Base-by-base conservation (phyloP, 2,329 filamentous ascomycete species). In the Juglanconis juglandina region DNA sequence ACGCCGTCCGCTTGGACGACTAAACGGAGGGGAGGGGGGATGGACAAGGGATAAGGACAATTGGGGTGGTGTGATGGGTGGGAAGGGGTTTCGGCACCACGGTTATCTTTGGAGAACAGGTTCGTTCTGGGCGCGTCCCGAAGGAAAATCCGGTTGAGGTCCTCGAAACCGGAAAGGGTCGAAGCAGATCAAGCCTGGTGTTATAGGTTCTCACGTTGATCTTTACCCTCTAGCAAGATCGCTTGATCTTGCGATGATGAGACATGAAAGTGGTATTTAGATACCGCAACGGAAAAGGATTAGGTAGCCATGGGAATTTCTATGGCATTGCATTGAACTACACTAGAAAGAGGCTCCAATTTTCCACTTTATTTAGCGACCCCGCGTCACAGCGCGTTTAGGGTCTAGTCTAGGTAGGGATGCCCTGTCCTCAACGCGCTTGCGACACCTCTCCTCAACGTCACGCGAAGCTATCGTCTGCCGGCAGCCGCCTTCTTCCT, bases 1-100 rank as follows among this genome's bases (percentile, higher is more conserved):
- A 88, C 66, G 85, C 85, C 61, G 78, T 85, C 53, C 79, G 83
- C 56, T 73, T 86, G 53, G 76, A 79, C 44, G 49, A 44, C 24
- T 59, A 17, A 52, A 41, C 10, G 52, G 35, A 30, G 11, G 35
- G 6, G 3, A 9, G 9, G 17, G 5, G 8, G 8, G 6, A 46
- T 5, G n/a, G 24, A 24, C 24, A 24, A 24, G 24, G 24, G 24
- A 24, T 24, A 24, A 24, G 24, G 24, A 24, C 24, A 24, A 24
- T 24, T 24, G 24, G 24, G 24, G 24, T 24, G 24, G 24, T 24
- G 24, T 24, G 24, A 24, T 24, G 24, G 11, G 30, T 37, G 30
- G 42, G 24, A 54, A 50, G 33, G 34, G 35, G 14, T 3, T 42
- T 32, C 4, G 51, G 8, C 42, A 33, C 30, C 30, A n/a, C 11